phyloP scores from a whole-genome alignment of 1,284 basidiomycete genomes.

The Moniliophthora roreri region DNA sequence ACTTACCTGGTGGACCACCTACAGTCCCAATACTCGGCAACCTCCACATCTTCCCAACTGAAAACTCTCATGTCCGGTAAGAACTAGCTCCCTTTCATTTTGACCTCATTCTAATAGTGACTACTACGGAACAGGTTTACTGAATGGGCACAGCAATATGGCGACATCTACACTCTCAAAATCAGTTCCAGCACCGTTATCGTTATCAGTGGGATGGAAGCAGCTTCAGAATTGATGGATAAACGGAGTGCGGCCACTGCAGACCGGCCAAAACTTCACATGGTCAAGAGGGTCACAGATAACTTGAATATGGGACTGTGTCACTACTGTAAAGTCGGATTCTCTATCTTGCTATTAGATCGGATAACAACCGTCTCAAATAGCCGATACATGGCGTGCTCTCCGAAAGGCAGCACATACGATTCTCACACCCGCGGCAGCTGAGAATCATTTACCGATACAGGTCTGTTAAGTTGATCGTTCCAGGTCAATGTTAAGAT shows the following conservation, averaged over 20 bases:
- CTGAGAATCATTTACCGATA: conserved; percentile 22
- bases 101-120: no score
- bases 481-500: background rate
- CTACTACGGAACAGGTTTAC: conserved; percentile 19
- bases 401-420: conserved; percentile 28
- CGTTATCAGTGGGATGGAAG: conserved; percentile 21
- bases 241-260: conserved; percentile 22
- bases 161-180: conserved; percentile 7
- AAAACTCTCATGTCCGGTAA: no score
- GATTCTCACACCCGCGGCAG: conserved; percentile 25
- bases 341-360: background rate
- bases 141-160: conserved; percentile 3
- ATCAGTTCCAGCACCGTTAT: conserved; percentile 16
- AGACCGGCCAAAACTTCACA: conserved; percentile 23
- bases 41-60: no score
- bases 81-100: no score
- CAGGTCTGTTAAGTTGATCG: conserved; percentile 15
- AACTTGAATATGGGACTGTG: conserved; percentile 23
- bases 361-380: no score
- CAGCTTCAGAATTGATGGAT: conserved; percentile 25
- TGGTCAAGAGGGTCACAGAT: conserved; percentile 21
- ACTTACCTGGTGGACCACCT: conserved; percentile 33
- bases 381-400: conserved; percentile 27
- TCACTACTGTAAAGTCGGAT: background rate
- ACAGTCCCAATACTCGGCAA: conserved; percentile 31